These are phyloP conservation scores for Malus hybrid DNA, from an alignment of 331 rosid genomes.

Conservation along the genomic window DNA sequence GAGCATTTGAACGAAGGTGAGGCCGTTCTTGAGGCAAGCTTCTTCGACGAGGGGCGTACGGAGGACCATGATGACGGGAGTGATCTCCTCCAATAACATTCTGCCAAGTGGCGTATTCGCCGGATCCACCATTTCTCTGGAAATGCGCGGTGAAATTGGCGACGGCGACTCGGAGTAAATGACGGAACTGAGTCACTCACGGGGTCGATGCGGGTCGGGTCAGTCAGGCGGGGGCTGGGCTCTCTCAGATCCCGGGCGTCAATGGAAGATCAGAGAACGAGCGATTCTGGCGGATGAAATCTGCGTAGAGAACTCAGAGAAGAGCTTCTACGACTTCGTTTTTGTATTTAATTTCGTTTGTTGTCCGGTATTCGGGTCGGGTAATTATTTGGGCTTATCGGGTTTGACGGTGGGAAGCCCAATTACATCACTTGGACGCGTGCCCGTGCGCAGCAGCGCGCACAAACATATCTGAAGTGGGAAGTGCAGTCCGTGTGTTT, in stretches of 20 bases:
- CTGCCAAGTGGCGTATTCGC: constrained; percentile 72
- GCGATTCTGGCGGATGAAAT: background rate
- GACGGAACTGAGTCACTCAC: constrained; percentile 5
- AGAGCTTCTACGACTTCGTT: background rate
- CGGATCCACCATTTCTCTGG: constrained; percentile 58
- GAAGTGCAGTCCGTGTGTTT: background rate
- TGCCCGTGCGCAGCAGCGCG: background rate
- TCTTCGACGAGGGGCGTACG: constrained; percentile 83
- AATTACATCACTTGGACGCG: background rate
- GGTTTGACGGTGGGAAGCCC: too few relatives aligned
- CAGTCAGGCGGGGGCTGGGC: background rate
- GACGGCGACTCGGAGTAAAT: constrained; percentile 1
- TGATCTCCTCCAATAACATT: constrained; percentile 88
- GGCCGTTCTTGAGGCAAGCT: constrained; percentile 65
- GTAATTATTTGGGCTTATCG: too few relatives aligned
- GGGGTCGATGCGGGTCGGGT: constrained; percentile 14
- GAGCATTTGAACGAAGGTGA: constrained; percentile 74
- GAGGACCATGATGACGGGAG: constrained; percentile 88
- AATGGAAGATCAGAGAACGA: background rate
- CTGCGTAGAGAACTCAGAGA: background rate
- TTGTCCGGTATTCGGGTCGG: too few relatives aligned
- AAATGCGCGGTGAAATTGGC: background rate
- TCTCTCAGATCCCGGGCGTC: constrained; percentile 25
- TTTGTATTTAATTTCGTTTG: too few relatives aligned
- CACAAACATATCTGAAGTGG: too few relatives aligned